A percentile compares a stretch with the other conserved stretches of the same genome.
These are phyloP conservation scores for Magnolia changhungtana DNA, from an alignment of 164 flowering plant genomes.

Conservation along the genomic window DNA sequence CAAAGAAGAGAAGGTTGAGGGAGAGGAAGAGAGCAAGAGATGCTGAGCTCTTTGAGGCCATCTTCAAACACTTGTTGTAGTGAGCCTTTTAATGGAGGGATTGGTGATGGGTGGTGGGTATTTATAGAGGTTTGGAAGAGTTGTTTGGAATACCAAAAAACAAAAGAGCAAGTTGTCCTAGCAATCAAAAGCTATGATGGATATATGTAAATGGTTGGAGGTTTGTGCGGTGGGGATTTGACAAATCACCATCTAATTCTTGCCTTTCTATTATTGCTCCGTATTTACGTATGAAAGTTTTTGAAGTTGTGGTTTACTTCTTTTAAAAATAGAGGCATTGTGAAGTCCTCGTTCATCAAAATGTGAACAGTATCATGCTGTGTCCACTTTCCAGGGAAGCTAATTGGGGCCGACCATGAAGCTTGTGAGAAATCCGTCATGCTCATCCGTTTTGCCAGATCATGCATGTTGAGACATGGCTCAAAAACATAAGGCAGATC, in stretches of 20 bases:
- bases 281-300: neutral
- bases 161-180: neutral
- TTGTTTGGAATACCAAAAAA: neutral
- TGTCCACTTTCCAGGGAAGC: too few species aligned
- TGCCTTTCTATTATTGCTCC: neutral
- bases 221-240: neutral
- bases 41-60: conserved; percentile 45
- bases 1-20: conserved; percentile 62
- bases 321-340: too few species aligned
- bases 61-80: conserved; percentile 8
- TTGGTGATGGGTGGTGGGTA: neutral
- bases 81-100: neutral
- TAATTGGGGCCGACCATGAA: too few species aligned
- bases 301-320: neutral
- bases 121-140: neutral
- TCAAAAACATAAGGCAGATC: too few species aligned
- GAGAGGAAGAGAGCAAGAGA: conserved; percentile 39
- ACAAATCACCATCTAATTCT: neutral
- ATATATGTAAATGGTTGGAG: neutral
- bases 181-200: neutral
- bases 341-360: too few species aligned
- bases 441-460: too few species aligned
- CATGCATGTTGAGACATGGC: too few species aligned
- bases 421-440: too few species aligned
- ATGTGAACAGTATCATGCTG: too few species aligned